These are phyloP conservation scores for Tuber aestivum DNA, from an alignment of 495 filamentous ascomycete genomes.

Conservation along the genomic window DNA sequence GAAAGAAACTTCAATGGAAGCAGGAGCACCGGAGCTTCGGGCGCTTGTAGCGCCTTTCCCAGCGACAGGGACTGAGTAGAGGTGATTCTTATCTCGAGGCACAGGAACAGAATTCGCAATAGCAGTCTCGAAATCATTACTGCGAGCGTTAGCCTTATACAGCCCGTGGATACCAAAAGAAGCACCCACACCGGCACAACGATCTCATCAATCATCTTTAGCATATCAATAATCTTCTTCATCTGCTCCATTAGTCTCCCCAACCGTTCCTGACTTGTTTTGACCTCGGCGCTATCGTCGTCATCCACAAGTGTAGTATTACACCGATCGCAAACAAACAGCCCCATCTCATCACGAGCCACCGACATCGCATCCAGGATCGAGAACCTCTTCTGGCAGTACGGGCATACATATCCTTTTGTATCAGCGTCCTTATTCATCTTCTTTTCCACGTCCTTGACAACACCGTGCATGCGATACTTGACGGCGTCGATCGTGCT, in stretches of 20 bases:
- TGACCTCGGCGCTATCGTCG: constrained; percentile 55
- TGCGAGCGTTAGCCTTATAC: constrained; percentile 1
- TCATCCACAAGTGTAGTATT: constrained; percentile 62
- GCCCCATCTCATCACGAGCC: constrained; percentile 47
- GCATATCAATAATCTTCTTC: constrained; percentile 70
- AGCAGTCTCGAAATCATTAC: constrained; percentile 76
- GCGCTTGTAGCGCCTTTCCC: constrained; percentile 67
- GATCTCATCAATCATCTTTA: constrained; percentile 77
- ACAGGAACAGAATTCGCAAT: constrained; percentile 57
- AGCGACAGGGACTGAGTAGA: constrained; percentile 51
- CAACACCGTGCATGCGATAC: constrained; percentile 77
- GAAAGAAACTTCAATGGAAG: constrained; percentile 71
- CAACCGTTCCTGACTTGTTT: constrained; percentile 76
- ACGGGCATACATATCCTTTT: constrained; percentile 82
- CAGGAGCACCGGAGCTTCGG: constrained; percentile 58
- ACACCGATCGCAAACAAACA: constrained; percentile 79
- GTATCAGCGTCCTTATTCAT: constrained; percentile 73
- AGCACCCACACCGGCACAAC: constrained; percentile 60
- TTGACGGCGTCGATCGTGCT: constrained; percentile 95
- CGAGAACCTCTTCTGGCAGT: constrained; percentile 77
- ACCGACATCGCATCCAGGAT: constrained; percentile 64
- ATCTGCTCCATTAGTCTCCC: constrained; percentile 82
- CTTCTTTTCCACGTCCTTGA: constrained; percentile 73
- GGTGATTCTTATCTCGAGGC: constrained; percentile 56
- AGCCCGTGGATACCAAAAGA: not conserved